Base-by-base conservation (phyloP, 2,329 filamentous ascomycete species). In the Botryotinia convoluta region DNA sequence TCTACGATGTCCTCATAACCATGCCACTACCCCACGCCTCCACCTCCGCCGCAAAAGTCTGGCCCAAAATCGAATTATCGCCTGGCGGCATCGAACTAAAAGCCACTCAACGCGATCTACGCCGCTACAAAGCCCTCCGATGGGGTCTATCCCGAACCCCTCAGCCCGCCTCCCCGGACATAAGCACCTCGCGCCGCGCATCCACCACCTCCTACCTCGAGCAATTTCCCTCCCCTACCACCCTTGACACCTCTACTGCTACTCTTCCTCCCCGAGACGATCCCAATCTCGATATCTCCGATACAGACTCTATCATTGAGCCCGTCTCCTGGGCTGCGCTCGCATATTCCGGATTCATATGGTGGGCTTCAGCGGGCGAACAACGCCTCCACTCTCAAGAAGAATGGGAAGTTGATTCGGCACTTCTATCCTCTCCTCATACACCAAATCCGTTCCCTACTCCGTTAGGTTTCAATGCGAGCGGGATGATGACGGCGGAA, bases 1-100 rank as follows among this genome's bases (percentile, higher is more conserved):
- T 99, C 3, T 98, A 94, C 86, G 96, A 99, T 81, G 87, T 98
- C 78, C 87, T 98, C 57, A 91, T 98, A 74, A 93, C 93, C 71
- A 88, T 98, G 79, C 93, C 94, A 0, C 87, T 90, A 1, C 82
- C 87, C 9, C 85, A 91, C 77, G 83, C 88, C 5, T 84, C 88
- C 71, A 84, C 89, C 62, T 87, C 87, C 12, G 84, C 86, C 39
- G 86, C 88, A 76, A 90, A 87, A 77, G 84, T 87, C 29, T 98
- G 94, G 91, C 95, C 95, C 0, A 89, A 88, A 5, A 88, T 98
- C 35, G 90, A 93, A 79, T 87, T 85, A 51, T 87, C 89, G 4
- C 86, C 88, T 70, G 51, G 18, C 8, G 90, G 91, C 7, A 85
- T 86, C 54, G 85, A 88, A 22, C 83, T 98, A 72, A 94, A 91